Conservation (phyloP, 352 stramenopile species). For the Pythium angustatum region DNA sequence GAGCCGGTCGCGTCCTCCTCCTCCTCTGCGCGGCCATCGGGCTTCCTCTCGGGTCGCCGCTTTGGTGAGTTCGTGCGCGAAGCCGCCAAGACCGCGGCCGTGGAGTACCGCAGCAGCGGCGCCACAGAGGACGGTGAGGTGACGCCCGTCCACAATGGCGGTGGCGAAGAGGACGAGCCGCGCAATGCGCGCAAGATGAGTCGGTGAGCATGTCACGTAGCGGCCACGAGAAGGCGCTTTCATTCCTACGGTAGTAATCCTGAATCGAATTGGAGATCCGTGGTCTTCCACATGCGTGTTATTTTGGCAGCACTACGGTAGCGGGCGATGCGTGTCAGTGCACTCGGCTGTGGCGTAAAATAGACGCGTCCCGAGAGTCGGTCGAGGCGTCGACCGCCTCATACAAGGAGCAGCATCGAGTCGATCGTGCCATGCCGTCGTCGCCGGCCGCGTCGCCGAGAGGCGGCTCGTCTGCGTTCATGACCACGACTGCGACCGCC, state of each 20-base stretch:
- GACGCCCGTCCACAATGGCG: constrained; percentile 25
- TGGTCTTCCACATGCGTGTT: too few relatives aligned
- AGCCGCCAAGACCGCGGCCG: constrained; percentile 27
- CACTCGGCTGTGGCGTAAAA: too few relatives aligned
- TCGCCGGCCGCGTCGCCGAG: constrained; percentile 6
- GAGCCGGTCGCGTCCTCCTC: background rate
- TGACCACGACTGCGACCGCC: background rate
- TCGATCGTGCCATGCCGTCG: constrained; percentile 8
- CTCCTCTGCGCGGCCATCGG: constrained; percentile 3
- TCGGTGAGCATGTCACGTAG: constrained; percentile 2
- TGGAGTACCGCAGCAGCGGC: constrained; percentile 19
- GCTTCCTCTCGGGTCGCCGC: constrained; percentile 27
- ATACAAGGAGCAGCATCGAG: too few relatives aligned
- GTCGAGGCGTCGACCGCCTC: too few relatives aligned
- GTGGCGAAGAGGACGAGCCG: constrained; percentile 46
- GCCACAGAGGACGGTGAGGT: constrained; percentile 25
- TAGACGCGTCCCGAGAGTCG: too few relatives aligned
- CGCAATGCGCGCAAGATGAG: background rate
- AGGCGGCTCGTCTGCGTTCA: background rate
- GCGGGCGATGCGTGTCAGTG: too few relatives aligned
- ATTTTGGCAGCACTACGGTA: too few relatives aligned
- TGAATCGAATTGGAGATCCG: too few relatives aligned
- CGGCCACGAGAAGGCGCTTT: too few relatives aligned
- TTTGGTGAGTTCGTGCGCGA: constrained; percentile 29
- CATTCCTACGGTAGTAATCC: too few relatives aligned